Evolutionary conservation across 148 eudicot genomes (phyloP), one percentile per base, ranked within the genome.

Genomic region (Chenopodium berlandieri): DNA sequence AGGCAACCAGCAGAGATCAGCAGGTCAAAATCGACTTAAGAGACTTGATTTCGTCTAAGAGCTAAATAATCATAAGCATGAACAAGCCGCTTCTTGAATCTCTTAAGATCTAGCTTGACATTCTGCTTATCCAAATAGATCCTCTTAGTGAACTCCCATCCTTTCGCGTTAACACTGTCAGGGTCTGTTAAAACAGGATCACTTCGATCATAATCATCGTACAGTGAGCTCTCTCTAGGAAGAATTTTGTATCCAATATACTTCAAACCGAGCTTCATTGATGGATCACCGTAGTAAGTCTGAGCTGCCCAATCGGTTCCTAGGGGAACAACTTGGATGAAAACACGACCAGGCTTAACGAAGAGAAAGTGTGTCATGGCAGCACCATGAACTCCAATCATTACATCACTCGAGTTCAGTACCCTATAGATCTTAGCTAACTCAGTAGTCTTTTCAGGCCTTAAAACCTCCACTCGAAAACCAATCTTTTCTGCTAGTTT

Each of bases 371-470:
- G 97, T 27, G 94, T 89, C 94, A 96, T 89, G 73, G 98, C 97
- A 2, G 98, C 99, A 50, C 98, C 99, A 37, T 96, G 99, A 69
- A 92, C 97, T 4, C 99, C 99, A 74, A 96, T 77, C 90, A 91
- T 86, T 12, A 92, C 97, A 80, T 96, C 93, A 23, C 99, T 92
- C 8, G 90, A 79, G 80, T 96, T 92, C 0, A 96, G 86, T 60
- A 77, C 87, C 6, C 90, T 76, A 25, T 90, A 92, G 2, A 92
- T 88, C 83, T 87, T 94, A 0, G 98, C 98, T 31, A 96, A 78
- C 86, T 96, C 98, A 0, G 92, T 85, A 1, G 93, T 92, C 9
- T 73, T 77, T 0, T 56, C 82, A 22, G 99, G 99, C 84, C 83
- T 87, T 40, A 91, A 50, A 4, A 92, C 88, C 76, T 87, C 83